Percentiles rank a stretch among this genome's conserved stretches.
phyloP scores from a whole-genome alignment of 306 rosid genomes.

The Cucurbita ficifolia region DNA sequence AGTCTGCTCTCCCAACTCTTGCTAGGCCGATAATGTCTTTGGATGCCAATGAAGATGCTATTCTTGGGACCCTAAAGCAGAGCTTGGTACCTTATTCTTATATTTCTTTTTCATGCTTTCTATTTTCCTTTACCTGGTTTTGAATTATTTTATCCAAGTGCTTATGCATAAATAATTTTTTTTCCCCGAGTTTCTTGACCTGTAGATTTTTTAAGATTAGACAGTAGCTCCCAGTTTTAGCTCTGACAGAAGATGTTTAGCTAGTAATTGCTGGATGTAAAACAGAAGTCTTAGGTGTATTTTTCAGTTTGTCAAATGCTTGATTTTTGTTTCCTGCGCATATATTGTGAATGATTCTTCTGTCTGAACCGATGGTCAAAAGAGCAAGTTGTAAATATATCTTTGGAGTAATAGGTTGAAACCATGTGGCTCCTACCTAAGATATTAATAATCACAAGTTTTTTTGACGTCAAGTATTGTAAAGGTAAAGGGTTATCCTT shows the following conservation, averaged over 20 bases:
- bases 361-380: not conserved
- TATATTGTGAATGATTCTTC: not conserved
- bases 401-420: not conserved
- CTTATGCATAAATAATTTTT: not conserved
- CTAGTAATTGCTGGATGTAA: not conserved
- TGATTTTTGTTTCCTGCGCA: not conserved
- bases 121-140: not conserved
- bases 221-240: not conserved
- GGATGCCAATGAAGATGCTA: slow-evolving; percentile 96
- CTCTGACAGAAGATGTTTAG: not conserved
- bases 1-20: slow-evolving; percentile 88
- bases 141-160: not conserved
- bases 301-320: not conserved
- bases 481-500: not conserved
- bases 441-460: not conserved
- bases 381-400: not conserved
- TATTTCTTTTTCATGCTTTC: not conserved
- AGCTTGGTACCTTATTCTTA: slow-evolving; percentile 54
- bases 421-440: not conserved
- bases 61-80: slow-evolving; percentile 83
- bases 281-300: not conserved
- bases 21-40: slow-evolving; percentile 98
- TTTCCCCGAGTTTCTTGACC: not conserved
- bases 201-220: not conserved
- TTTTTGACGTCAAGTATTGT: not conserved